These are phyloP conservation scores for Phytophthora niederhauseri DNA, from an alignment of 352 stramenopile species.

Conservation along the genomic window DNA sequence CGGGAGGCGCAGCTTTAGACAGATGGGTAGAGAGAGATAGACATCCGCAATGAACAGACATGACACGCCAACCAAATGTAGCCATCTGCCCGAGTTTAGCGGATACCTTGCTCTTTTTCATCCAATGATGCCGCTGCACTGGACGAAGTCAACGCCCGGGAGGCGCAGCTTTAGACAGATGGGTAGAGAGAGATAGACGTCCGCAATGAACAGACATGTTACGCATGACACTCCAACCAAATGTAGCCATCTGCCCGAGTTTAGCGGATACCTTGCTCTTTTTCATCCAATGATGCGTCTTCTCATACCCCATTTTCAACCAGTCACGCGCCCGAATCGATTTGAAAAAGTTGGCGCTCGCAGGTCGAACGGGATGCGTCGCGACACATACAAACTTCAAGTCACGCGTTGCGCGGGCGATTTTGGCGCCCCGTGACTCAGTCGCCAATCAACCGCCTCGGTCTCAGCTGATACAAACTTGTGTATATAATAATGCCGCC, in stretches of 20 bases:
- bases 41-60: conserved; percentile 3
- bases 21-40: conserved; percentile 1
- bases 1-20: conserved; percentile 60
- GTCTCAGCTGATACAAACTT: conserved; percentile 10
- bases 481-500: conserved; percentile 16
- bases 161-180: conserved; percentile 52
- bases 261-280: conserved; percentile 1
- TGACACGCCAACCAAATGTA: conserved; percentile 7
- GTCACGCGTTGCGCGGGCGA: conserved; percentile 26
- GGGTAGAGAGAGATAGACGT: conserved; percentile 6
- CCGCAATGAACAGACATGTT: not conserved
- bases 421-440: conserved; percentile 33
- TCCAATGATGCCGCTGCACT: conserved; percentile 42
- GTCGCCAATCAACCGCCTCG: conserved; percentile 37
- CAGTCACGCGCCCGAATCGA: conserved; percentile 9
- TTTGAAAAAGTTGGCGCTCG: conserved; percentile 14
- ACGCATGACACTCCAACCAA: not conserved
- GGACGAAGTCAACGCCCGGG: conserved; percentile 56
- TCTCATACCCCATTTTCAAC: conserved; percentile 4
- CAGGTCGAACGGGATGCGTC: too few species aligned
- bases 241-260: conserved; percentile 6
- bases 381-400: conserved; percentile 28
- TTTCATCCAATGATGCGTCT: conserved; percentile 15
- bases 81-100: not conserved
- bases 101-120: conserved; percentile 11